A percentile compares a stretch with the other conserved stretches of the same genome.
These are phyloP conservation scores for Urochloa ruziziensis DNA, from an alignment of 176 grass and related monocot species.

Conservation along the genomic window DNA sequence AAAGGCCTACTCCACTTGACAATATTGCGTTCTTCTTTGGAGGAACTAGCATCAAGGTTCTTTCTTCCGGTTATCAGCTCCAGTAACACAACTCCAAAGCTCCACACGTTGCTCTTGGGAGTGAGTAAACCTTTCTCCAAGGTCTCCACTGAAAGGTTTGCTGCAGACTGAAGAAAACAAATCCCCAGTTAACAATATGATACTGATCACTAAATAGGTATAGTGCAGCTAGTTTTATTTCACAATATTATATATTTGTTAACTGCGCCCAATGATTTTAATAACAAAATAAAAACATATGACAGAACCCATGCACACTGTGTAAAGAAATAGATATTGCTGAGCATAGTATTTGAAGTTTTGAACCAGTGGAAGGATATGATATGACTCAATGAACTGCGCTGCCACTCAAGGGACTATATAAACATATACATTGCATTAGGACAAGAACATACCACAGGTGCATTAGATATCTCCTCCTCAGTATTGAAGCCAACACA, in stretches of 20 bases:
- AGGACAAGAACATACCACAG: conserved; percentile 48
- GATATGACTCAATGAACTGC: background rate
- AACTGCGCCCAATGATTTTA: background rate
- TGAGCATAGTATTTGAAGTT: background rate
- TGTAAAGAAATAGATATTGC: background rate
- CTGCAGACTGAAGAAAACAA: conserved; percentile 56
- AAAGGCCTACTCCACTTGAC: conserved; percentile 91
- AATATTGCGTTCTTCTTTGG: conserved; percentile 85
- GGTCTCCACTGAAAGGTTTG: conserved; percentile 81
- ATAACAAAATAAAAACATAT: background rate
- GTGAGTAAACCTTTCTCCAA: conserved; percentile 94
- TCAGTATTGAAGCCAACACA: conserved; percentile 66
- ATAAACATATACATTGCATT: background rate
- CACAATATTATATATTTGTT: background rate
- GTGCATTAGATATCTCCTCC: conserved; percentile 54
- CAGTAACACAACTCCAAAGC: conserved; percentile 89
- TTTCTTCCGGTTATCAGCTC: conserved; percentile 91
- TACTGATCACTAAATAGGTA: background rate
- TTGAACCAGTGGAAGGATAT: background rate
- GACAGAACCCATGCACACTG: background rate
- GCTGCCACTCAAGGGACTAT: background rate
- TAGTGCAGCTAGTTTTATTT: background rate
- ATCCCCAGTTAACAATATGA: conserved; percentile 13
- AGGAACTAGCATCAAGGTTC: conserved; percentile 66
- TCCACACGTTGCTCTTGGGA: conserved; percentile 97